Percentiles rank a stretch among this genome's conserved stretches.
Conservation (phyloP, 257 asterid genomes). For the Petrea volubilis region DNA sequence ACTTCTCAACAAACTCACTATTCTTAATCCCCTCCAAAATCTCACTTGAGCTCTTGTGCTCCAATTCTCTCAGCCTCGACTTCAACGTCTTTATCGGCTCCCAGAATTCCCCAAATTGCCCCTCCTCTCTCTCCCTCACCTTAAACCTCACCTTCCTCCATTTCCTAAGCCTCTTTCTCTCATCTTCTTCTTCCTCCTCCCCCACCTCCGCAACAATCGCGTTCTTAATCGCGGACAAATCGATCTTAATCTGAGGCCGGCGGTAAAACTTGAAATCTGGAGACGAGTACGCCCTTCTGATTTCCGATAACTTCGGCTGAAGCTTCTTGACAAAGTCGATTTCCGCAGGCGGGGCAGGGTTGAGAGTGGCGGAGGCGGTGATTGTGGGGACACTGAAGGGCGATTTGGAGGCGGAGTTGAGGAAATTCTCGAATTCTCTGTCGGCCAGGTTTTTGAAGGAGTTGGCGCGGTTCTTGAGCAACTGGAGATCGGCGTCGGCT, state of each 20-base stretch:
- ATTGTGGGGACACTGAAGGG: conserved; percentile 67
- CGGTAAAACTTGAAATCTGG: conserved; percentile 79
- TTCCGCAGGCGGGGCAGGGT: conserved; percentile 65
- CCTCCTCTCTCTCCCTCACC: conserved; percentile 60
- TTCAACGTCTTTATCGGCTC: conserved; percentile 69
- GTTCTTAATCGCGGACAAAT: conserved; percentile 75
- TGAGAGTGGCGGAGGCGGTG: conserved; percentile 65
- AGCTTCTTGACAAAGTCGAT: conserved; percentile 82
- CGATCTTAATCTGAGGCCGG: conserved; percentile 58
- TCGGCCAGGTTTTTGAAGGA: conserved; percentile 79
- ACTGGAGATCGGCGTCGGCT: conserved; percentile 89
- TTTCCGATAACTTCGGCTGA: conserved; percentile 72
- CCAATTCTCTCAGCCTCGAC: conserved; percentile 77
- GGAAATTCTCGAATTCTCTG: conserved; percentile 80
- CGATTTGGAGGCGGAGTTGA: conserved; percentile 82
- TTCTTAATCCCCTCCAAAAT: conserved; percentile 85
- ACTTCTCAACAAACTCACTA: conserved; percentile 82
- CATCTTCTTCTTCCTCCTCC: conserved; percentile 51
- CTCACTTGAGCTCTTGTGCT: conserved; percentile 77
- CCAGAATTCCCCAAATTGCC: conserved; percentile 80
- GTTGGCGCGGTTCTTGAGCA: conserved; percentile 82
- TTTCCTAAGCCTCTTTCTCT: conserved; percentile 42
- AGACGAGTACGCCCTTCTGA: conserved; percentile 83
- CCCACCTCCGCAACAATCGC: conserved; percentile 83
- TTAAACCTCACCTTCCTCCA: conserved; percentile 59